phyloP scores from a whole-genome alignment of 768 basidiomycete genomes.

The Auricularia auricula-judae region DNA sequence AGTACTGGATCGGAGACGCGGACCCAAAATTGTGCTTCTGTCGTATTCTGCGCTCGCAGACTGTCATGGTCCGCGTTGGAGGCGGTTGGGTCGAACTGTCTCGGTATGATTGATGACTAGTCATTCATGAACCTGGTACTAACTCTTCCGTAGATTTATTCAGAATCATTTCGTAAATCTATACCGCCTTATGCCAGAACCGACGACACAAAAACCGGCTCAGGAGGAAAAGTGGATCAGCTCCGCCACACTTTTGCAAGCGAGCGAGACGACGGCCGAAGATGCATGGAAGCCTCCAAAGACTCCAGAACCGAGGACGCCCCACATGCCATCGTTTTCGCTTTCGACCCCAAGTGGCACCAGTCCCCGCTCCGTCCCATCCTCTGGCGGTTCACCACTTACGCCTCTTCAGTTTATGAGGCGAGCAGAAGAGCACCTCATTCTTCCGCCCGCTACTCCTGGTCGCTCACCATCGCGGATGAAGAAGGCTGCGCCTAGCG shows the following conservation, averaged over 20 bases:
- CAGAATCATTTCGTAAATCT: slow-evolving; percentile 77
- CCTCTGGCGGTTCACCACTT: slow-evolving; percentile 60
- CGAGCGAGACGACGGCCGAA: slow-evolving; percentile 25
- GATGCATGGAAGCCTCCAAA: slow-evolving; percentile 32
- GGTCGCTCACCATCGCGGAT: background rate
- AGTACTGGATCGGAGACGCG: slow-evolving; percentile 92
- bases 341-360: slow-evolving; percentile 37
- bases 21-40: slow-evolving; percentile 88
- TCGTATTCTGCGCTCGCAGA: slow-evolving; percentile 80
- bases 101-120: slow-evolving; percentile 41
- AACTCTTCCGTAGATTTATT: slow-evolving; percentile 54
- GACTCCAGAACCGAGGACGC: slow-evolving; percentile 58
- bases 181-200: slow-evolving; percentile 61
- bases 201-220: slow-evolving; percentile 27
- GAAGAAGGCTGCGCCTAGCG: background rate
- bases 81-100: slow-evolving; percentile 91
- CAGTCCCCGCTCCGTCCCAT: slow-evolving; percentile 40
- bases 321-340: slow-evolving; percentile 52
- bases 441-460: background rate
- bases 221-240: slow-evolving; percentile 76
- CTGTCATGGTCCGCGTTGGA: slow-evolving; percentile 93
- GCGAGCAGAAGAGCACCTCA: slow-evolving; percentile 40
- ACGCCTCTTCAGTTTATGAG: slow-evolving; percentile 79
- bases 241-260: slow-evolving; percentile 57
- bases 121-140: slow-evolving; percentile 1